phyloP scores from a whole-genome alignment of 352 stramenopile genomes.

The Pythium grandisporangium region DNA sequence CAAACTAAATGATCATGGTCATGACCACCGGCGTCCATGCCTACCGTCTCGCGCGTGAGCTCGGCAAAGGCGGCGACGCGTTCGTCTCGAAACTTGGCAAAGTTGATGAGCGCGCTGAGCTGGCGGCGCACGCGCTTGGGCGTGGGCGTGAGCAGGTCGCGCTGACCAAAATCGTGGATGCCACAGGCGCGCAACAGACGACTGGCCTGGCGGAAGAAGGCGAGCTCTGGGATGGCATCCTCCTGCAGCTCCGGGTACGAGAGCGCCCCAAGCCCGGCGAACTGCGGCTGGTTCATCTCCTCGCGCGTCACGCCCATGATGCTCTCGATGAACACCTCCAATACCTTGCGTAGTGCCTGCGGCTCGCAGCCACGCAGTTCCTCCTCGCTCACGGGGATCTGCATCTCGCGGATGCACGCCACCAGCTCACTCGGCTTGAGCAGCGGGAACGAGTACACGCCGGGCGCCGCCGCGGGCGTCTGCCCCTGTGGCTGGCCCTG shows the following conservation, averaged over 20 bases:
- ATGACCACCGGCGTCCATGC: background rate
- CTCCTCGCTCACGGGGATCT: slow-evolving; percentile 83
- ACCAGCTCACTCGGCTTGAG: slow-evolving; percentile 93
- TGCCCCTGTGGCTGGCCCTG: no score
- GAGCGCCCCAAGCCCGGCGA: slow-evolving; percentile 69
- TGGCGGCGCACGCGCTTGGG: slow-evolving; percentile 88
- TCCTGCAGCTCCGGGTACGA: slow-evolving; percentile 90
- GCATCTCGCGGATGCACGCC: slow-evolving; percentile 86
- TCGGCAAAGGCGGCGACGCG: slow-evolving; percentile 79
- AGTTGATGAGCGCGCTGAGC: slow-evolving; percentile 96
- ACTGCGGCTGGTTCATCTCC: slow-evolving; percentile 87
- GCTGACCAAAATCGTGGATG: slow-evolving; percentile 91
- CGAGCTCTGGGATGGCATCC: slow-evolving; percentile 89
- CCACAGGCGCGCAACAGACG: slow-evolving; percentile 89
- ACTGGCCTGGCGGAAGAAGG: slow-evolving; percentile 87
- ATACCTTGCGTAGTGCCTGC: slow-evolving; percentile 76
- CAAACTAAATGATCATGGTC: no score
- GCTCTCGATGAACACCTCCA: slow-evolving; percentile 86
- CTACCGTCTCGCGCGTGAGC: slow-evolving; percentile 56
- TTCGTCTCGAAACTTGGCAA: slow-evolving; percentile 95
- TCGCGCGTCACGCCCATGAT: slow-evolving; percentile 88
- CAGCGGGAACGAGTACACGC: slow-evolving; percentile 86
- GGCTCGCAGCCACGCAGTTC: slow-evolving; percentile 79
- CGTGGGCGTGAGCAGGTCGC: slow-evolving; percentile 86
- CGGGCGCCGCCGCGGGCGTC: background rate